These are phyloP conservation scores for Yarrowia osloensis DNA, from an alignment of 805 yeast genomes.

Conservation along the genomic window DNA sequence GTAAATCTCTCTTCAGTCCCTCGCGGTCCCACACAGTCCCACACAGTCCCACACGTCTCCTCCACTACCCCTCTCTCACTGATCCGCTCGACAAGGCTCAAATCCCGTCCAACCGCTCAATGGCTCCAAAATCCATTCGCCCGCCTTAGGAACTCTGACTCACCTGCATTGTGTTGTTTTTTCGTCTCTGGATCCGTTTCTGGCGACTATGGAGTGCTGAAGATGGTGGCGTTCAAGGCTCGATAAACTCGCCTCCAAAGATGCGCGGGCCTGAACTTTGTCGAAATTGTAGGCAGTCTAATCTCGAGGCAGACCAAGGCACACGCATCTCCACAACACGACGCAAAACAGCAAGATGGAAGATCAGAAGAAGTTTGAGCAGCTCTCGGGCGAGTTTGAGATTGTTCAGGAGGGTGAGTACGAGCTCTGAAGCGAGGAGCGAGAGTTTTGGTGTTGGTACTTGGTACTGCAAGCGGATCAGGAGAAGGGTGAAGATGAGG, in stretches of 20 bases:
- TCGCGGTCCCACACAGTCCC: too few species aligned
- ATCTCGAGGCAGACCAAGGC: not conserved
- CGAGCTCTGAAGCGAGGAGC: too few species aligned
- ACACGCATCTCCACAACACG: too few species aligned
- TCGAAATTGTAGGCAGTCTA: not conserved
- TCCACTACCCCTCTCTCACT: too few species aligned
- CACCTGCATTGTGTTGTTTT: constrained; percentile 1
- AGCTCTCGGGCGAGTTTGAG: constrained; percentile 29
- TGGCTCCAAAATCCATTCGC: not conserved
- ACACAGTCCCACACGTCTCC: too few species aligned
- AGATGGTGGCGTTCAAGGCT: not conserved
- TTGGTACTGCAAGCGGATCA: too few species aligned
- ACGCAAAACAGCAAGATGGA: constrained; percentile 2
- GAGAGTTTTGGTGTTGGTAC: too few species aligned
- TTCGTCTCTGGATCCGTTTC: not conserved
- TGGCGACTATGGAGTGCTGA: too few species aligned
- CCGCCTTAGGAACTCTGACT: not conserved
- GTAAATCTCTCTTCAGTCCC: too few species aligned
- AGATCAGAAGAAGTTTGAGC: constrained; percentile 21
- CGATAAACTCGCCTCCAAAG: not conserved
- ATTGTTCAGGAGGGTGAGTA: constrained; percentile 20
- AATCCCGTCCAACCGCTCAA: not conserved
- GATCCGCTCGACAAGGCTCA: too few species aligned
- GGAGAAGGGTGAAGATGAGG: not conserved
- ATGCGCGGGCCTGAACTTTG: not conserved